A percentile compares a stretch with the other conserved stretches of the same genome.
Conservation (phyloP, 2,329 filamentous ascomycete genomes). For the Talaromyces sp. region DNA sequence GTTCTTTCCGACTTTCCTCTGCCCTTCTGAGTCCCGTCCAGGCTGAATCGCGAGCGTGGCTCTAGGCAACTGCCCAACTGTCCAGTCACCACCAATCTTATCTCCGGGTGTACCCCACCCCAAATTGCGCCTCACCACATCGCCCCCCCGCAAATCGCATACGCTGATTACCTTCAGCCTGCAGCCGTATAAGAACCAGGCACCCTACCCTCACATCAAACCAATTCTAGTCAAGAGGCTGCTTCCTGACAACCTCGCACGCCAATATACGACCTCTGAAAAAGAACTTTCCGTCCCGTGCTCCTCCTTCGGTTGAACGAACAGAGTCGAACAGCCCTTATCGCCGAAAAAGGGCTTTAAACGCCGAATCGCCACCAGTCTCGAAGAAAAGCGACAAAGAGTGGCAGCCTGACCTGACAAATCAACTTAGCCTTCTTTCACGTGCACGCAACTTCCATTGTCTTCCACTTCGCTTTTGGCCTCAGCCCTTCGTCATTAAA, state of each 20-base stretch:
- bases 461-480: conserved; percentile 26
- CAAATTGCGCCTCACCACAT: conserved; percentile 13
- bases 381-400: conserved; percentile 11
- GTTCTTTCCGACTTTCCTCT: neutral
- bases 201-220: neutral
- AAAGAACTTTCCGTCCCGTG: neutral
- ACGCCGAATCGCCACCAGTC: conserved; percentile 18
- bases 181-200: conserved; percentile 1
- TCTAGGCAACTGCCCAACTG: neutral
- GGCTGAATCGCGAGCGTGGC: neutral
- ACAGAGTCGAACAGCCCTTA: conserved; percentile 12
- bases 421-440: conserved; percentile 22
- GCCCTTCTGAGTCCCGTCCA: neutral
- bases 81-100: conserved; percentile 5
- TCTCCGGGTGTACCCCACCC: conserved; percentile 12
- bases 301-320: neutral
- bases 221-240: neutral
- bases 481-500: conserved; percentile 24
- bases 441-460: conserved; percentile 25
- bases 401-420: conserved; percentile 22
- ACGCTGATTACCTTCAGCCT: neutral
- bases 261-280: neutral
- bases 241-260: neutral
- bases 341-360: conserved; percentile 16
- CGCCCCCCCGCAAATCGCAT: conserved; percentile 12